These are phyloP conservation scores for Amoeboaphelidium protococcarum DNA, from an alignment of 371 early-diverging fungal genomes.

Conservation along the genomic window DNA sequence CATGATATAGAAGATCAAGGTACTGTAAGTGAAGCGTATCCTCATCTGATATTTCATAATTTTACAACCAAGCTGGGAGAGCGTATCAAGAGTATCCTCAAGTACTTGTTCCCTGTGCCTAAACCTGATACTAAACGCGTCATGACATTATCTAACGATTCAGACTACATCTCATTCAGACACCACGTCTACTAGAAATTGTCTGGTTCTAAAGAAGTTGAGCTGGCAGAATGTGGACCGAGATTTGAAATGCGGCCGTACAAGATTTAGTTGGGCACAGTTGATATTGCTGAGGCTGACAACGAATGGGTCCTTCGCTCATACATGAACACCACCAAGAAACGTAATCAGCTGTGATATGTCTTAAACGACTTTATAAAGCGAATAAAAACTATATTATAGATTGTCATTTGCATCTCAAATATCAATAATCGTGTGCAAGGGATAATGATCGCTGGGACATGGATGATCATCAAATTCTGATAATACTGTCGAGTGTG, in stretches of 20 bases:
- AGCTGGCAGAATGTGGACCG: slow-evolving; percentile 89
- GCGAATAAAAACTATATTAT: too few species aligned
- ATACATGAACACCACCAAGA: slow-evolving; percentile 80
- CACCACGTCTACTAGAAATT: background rate
- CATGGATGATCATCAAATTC: too few species aligned
- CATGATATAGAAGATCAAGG: slow-evolving; percentile 89
- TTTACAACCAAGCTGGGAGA: slow-evolving; percentile 66
- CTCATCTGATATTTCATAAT: slow-evolving; percentile 82
- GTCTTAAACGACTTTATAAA: too few species aligned
- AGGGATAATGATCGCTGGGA: too few species aligned
- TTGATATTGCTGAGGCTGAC: slow-evolving; percentile 43
- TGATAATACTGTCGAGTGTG: too few species aligned
- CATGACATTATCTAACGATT: slow-evolving; percentile 85
- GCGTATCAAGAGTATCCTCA: slow-evolving; percentile 61
- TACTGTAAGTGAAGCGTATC: slow-evolving; percentile 81
- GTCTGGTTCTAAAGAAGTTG: slow-evolving; percentile 36
- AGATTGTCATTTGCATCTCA: too few species aligned
- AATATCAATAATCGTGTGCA: too few species aligned
- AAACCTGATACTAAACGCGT: slow-evolving; percentile 84
- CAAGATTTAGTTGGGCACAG: slow-evolving; percentile 69
- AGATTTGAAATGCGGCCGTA: slow-evolving; percentile 88
- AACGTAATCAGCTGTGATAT: slow-evolving; percentile 52
- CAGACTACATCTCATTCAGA: slow-evolving; percentile 78
- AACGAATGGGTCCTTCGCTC: slow-evolving; percentile 91
- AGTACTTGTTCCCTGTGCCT: slow-evolving; percentile 87